These are phyloP conservation scores for Metschnikowia proteae DNA, from an alignment of 805 yeast genomes.

Conservation along the genomic window DNA sequence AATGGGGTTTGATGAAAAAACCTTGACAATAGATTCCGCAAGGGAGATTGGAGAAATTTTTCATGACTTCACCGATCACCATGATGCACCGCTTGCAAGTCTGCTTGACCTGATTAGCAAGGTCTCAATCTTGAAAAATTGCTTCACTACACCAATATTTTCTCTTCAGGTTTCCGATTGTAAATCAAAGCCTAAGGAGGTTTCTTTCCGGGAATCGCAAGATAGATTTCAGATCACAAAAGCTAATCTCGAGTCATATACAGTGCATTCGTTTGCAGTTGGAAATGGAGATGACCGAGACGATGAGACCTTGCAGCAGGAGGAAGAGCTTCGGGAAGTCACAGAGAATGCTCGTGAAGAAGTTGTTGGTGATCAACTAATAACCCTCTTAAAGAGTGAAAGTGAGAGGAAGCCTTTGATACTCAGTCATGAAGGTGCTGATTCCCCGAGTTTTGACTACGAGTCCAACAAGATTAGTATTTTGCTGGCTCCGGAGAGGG, in stretches of 20 bases:
- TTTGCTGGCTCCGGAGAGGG: slow-evolving; percentile 16
- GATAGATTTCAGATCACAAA: neutral
- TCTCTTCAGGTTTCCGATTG: slow-evolving; percentile 8
- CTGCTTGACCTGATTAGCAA: neutral
- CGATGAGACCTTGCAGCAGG: neutral
- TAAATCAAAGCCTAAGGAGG: slow-evolving; percentile 21
- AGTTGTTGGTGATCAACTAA: neutral
- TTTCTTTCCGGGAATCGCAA: neutral
- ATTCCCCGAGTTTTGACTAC: slow-evolving; percentile 10
- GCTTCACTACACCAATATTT: neutral
- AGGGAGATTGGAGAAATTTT: neutral
- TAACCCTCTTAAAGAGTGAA: neutral
- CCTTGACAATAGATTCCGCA: neutral
- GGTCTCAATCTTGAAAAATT: slow-evolving; percentile 1
- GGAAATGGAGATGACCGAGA: neutral
- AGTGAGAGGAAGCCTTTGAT: slow-evolving; percentile 5
- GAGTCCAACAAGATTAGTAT: slow-evolving; percentile 8
- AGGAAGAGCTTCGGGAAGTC: neutral
- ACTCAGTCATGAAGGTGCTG: neutral
- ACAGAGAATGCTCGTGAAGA: neutral
- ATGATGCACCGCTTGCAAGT: neutral
- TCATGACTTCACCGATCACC: neutral
- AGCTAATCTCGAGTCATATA: neutral
- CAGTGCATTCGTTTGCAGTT: neutral
- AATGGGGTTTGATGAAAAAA: neutral